A percentile compares a stretch with the other conserved stretches of the same genome.
These are phyloP conservation scores for Barbatosphaeria neglecta DNA, from an alignment of 495 filamentous ascomycete species.

Conservation along the genomic window DNA sequence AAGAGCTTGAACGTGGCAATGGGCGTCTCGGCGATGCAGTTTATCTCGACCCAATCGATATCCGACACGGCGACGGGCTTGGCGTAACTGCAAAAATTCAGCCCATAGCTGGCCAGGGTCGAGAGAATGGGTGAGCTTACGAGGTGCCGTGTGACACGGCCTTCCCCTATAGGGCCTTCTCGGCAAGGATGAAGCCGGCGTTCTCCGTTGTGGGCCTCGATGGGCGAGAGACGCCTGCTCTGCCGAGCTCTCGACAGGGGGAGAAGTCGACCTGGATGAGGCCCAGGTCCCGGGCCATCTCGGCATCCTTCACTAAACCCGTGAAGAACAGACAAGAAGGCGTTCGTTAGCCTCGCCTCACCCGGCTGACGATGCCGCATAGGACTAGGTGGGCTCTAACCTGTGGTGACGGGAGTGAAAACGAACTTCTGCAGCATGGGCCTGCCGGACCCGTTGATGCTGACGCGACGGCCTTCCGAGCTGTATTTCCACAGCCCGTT, in stretches of 20 bases:
- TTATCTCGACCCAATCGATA: neutral
- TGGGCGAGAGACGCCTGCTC: constrained; percentile 6
- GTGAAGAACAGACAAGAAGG: no score
- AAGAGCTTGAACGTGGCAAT: constrained; percentile 16
- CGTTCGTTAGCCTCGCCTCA: constrained; percentile 1
- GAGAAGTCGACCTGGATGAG: constrained; percentile 13
- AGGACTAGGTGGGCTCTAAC: neutral
- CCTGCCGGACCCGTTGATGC: neutral
- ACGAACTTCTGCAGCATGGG: neutral
- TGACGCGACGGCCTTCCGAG: neutral
- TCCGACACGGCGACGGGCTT: neutral
- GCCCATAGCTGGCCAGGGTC: neutral
- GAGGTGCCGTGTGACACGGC: constrained; percentile 19
- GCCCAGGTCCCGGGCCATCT: constrained; percentile 10
- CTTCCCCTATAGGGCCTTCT: constrained; percentile 23
- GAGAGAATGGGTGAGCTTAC: constrained; percentile 4
- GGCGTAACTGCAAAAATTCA: neutral
- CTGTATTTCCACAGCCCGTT: neutral
- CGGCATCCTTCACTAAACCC: constrained; percentile 14
- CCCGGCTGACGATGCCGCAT: neutral
- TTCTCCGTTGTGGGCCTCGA: neutral
- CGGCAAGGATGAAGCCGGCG: constrained; percentile 7
- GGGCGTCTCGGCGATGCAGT: constrained; percentile 5
- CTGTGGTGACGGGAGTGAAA: neutral
- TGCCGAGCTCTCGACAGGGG: neutral